Conservation (phyloP, 2,329 filamentous ascomycete genomes). For the Aspergillus udagawae region DNA sequence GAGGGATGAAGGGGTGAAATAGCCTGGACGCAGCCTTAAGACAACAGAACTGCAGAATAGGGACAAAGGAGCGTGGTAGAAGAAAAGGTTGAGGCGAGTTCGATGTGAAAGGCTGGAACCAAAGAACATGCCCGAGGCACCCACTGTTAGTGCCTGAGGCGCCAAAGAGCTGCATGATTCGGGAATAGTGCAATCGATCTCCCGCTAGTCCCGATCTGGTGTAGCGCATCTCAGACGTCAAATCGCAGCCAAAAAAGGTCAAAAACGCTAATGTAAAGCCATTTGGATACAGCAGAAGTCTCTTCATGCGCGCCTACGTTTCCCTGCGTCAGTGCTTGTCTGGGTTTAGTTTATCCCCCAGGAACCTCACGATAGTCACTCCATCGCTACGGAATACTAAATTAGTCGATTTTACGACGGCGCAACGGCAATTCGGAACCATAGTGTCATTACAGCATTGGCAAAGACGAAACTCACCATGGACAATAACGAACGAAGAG, state of each 20-base stretch:
- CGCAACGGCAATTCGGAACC: neutral
- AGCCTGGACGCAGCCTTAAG: neutral
- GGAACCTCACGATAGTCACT: neutral
- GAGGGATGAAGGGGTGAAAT: neutral
- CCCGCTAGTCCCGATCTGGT: neutral
- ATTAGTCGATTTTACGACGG: neutral
- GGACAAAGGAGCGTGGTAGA: neutral
- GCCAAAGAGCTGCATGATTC: neutral
- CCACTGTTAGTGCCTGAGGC: neutral
- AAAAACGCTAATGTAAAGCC: constrained; percentile 7
- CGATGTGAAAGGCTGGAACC: neutral
- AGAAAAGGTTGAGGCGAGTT: neutral
- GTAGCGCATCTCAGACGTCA: neutral
- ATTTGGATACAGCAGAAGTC: neutral
- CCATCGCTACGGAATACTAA: neutral
- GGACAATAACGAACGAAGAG: constrained; percentile 33
- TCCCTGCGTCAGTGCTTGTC: constrained; percentile 15
- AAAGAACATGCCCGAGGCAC: neutral
- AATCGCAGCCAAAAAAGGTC: constrained; percentile 7
- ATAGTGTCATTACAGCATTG: neutral
- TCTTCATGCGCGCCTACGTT: constrained; percentile 22
- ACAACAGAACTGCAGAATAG: neutral
- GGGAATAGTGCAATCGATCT: neutral
- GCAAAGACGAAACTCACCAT: constrained; percentile 15
- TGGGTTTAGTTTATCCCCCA: constrained; percentile 3